Base-by-base conservation (phyloP, 305 asterid genomes). In the Fraxinus nigra region DNA sequence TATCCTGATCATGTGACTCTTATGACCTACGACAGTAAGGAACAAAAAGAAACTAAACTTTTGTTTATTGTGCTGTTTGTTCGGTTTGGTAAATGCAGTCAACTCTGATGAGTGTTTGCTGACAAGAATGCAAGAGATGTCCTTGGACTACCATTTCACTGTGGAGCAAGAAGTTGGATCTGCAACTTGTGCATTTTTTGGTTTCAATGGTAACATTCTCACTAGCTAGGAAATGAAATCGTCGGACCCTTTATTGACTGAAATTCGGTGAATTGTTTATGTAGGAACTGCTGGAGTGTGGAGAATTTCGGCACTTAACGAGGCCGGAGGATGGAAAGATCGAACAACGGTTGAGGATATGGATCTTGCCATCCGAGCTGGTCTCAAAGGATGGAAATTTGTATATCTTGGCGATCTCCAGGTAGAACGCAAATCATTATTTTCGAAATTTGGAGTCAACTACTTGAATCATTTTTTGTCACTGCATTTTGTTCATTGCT, bases 381-480 rank as follows among this genome's bases (percentile, higher is more conserved):
- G 88, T 82, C 90, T 87, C 63, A 86, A 84, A 74, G 90, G 92
- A 32, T 89, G 90, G 92, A 89, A 89, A 81, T 89, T 89, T 67
- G 86, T 89, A 76, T 89, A 86, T 65, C 82, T 85, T 4, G 90
- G 89, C 5, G 87, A 87, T 56, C 85, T 89, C 48, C 79, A 75
- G 76, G 90, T 89, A 20, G 28, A 37, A 14, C 24, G 14, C 33
- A 7, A 22, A 61, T 28, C 72, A 61, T 24, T 24, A 20, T 61
- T 61, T 24, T 61, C 11, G 4, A 61, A 24, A 22, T 61, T 61
- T 61, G 32, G 20, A 61, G 33, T 61, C 30, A 61, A 61, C 32
- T 22, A 61, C 16, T 8, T 61, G 72, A 61, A 61, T 9, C 72
- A 7, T 61, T 9, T 61, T 61, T 51, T 51, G 63, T 16, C 63